Conservation (phyloP, 2,329 filamentous ascomycete species). For the Phaeosphaeria sp. region DNA sequence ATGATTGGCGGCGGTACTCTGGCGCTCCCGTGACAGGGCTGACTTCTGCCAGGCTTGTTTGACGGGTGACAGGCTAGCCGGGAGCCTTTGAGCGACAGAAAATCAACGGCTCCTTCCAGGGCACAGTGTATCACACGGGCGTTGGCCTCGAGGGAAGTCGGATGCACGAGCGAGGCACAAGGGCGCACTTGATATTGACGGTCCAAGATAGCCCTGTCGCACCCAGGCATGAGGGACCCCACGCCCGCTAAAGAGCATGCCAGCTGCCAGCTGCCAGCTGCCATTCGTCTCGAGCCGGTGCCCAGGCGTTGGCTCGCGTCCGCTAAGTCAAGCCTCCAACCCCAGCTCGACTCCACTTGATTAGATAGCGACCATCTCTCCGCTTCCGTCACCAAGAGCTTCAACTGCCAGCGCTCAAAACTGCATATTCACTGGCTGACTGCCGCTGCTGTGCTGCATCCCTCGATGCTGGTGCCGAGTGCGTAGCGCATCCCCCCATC, state of each 20-base stretch:
- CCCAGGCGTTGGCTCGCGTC: conserved; percentile 10
- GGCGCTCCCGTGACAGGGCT: conserved; percentile 2
- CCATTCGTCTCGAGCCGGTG: conserved; percentile 5
- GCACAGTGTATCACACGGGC: conserved; percentile 3
- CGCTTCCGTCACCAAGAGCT: conserved; percentile 4
- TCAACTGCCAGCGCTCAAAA: neutral
- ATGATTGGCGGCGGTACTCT: neutral
- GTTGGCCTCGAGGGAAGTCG: conserved; percentile 5
- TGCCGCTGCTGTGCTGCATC: conserved; percentile 6
- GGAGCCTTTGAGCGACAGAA: conserved; percentile 1
- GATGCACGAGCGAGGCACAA: conserved; percentile 6
- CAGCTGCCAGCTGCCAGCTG: neutral
- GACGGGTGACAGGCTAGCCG: neutral
- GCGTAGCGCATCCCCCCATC: conserved; percentile 14
- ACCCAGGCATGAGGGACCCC: conserved; percentile 7
- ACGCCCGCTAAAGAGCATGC: conserved; percentile 9
- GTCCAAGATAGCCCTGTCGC: neutral
- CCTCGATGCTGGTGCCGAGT: conserved; percentile 22
- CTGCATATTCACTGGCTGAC: neutral
- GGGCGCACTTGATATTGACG: conserved; percentile 1
- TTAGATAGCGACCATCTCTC: conserved; percentile 27
- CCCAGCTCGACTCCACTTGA: conserved; percentile 36
- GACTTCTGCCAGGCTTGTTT: neutral
- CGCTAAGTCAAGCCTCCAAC: conserved; percentile 17
- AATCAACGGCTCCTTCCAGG: conserved; percentile 1